Evolutionary conservation across 176 grass and related monocot genomes (phyloP).

Genomic region (Thinopyrum elongatum): DNA sequence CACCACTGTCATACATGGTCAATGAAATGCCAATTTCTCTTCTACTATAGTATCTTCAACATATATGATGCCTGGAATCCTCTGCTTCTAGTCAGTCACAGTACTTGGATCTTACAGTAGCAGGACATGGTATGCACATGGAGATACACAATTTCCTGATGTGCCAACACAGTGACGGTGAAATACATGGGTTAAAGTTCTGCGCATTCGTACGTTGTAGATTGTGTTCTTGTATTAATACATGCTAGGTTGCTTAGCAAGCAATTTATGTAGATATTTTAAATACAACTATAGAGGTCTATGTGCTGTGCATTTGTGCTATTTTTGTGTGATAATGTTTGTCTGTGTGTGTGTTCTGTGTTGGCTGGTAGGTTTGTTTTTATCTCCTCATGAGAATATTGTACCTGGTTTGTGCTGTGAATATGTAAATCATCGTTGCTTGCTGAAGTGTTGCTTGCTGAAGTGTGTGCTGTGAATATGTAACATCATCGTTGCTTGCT

Average conservation of each 20-base stretch:
- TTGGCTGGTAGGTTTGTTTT: slow-evolving; percentile 18
- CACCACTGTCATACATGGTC: slow-evolving; percentile 20
- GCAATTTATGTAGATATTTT: slow-evolving; percentile 10
- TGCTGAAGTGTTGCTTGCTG: slow-evolving; percentile 7
- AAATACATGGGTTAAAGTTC: not conserved
- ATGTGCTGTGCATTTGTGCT: not conserved
- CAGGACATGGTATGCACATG: not conserved
- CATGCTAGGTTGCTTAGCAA: slow-evolving; percentile 2
- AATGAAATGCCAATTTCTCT: slow-evolving; percentile 1
- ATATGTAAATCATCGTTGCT: not conserved
- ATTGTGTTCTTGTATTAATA: slow-evolving; percentile 1
- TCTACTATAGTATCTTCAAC: not conserved
- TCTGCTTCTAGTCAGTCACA: not conserved
- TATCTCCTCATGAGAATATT: too few relatives aligned
- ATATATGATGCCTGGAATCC: not conserved
- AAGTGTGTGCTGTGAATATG: not conserved
- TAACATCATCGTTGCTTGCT: not conserved
- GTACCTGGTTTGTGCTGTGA: not conserved
- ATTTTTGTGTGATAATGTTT: slow-evolving; percentile 5
- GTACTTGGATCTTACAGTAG: not conserved
- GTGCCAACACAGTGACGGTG: not conserved
- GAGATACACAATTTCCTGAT: not conserved
- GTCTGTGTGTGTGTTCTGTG: not conserved
- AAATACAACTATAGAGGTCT: not conserved
- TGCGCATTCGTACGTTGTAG: slow-evolving; percentile 11